phyloP scores from a whole-genome alignment of 1,284 basidiomycete species.

The Marasmius tenuissimus region DNA sequence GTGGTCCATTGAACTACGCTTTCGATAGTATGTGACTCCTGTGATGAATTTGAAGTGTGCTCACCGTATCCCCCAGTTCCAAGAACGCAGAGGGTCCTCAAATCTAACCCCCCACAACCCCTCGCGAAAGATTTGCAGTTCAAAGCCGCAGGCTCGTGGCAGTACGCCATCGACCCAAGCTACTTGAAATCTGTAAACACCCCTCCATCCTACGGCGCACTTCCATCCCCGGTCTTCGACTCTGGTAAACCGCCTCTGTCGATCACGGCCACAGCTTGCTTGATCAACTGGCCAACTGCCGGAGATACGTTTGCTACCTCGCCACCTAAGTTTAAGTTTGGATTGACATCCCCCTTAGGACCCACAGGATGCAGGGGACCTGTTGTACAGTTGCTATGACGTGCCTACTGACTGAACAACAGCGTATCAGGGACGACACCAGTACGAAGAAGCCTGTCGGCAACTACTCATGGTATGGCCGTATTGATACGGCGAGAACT shows the following conservation, averaged over 20 bases:
- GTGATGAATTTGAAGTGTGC: too few species aligned
- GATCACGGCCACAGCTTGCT: slow-evolving; percentile 51
- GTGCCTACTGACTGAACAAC: too few species aligned
- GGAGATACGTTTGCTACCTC: slow-evolving; percentile 50
- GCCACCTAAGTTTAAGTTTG: too few species aligned
- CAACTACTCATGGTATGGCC: too few species aligned
- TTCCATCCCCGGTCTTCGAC: slow-evolving; percentile 58
- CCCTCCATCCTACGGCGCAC: slow-evolving; percentile 33
- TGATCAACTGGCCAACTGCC: slow-evolving; percentile 47
- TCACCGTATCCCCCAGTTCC: slow-evolving; percentile 24
- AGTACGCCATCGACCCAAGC: slow-evolving; percentile 56
- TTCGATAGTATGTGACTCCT: slow-evolving; percentile 40
- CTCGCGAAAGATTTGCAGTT: slow-evolving; percentile 55
- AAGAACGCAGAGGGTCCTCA: slow-evolving; percentile 42
- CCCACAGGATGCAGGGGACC: too few species aligned
- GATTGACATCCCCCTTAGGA: too few species aligned
- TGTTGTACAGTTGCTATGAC: too few species aligned
- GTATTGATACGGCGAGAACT: too few species aligned
- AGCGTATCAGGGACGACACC: too few species aligned
- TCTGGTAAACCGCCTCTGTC: slow-evolving; percentile 49
- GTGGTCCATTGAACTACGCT: slow-evolving; percentile 58
- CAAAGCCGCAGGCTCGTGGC: slow-evolving; percentile 48
- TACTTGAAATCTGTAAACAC: slow-evolving; percentile 47
- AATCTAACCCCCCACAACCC: slow-evolving; percentile 43
- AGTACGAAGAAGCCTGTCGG: too few species aligned